phyloP scores from a whole-genome alignment of 768 basidiomycete genomes.

The Mrakia blollopis region DNA sequence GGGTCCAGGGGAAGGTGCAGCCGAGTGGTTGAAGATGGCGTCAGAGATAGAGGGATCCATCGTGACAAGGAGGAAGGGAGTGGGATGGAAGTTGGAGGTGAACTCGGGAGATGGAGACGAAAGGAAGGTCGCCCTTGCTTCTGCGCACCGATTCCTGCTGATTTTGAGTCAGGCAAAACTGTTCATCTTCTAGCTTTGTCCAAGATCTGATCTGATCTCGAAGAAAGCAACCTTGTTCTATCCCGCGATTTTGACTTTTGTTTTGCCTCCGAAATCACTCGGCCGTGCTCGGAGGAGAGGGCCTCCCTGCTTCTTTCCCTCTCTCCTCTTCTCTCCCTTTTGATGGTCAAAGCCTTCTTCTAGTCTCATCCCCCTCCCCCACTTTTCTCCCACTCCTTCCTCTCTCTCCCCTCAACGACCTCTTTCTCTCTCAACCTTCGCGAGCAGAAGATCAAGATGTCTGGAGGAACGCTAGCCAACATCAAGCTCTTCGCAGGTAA shows the following conservation, averaged over 20 bases:
- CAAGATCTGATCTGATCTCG: no score
- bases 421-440: not conserved
- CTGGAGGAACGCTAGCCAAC: conserved; percentile 27
- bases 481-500: conserved; percentile 32
- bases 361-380: not conserved
- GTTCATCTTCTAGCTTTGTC: no score
- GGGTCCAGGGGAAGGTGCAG: not conserved
- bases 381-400: not conserved
- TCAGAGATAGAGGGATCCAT: conserved; percentile 11
- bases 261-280: not conserved
- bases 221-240: not conserved
- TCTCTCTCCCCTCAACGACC: not conserved
- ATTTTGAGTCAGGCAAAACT: no score
- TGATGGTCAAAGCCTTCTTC: not conserved
- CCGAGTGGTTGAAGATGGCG: conserved; percentile 14
- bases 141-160: not conserved
- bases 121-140: no score
- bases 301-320: not conserved
- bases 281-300: not conserved
- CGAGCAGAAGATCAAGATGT: conserved; percentile 12
- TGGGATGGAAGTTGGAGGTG: not conserved
- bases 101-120: not conserved
- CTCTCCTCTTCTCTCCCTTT: not conserved
- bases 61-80: not conserved
- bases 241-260: not conserved